Evolutionary conservation across 2,329 filamentous ascomycete species (phyloP).

Genomic region (Pleurostoma richardsiae): DNA sequence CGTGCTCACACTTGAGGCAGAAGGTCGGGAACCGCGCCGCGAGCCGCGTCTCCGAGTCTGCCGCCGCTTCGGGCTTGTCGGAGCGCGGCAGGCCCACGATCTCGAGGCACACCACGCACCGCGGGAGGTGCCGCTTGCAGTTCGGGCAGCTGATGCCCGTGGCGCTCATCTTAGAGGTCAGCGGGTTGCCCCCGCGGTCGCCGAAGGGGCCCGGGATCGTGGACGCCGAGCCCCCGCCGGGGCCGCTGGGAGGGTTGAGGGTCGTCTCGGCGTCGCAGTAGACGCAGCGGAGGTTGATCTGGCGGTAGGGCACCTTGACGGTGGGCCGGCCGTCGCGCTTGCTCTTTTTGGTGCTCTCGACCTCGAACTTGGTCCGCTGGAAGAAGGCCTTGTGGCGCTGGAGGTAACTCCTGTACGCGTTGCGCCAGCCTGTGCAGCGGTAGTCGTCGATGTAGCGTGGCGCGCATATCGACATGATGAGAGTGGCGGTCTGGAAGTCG

Average conservation of each 20-base stretch:
- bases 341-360: constrained; percentile 67
- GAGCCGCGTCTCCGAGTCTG: constrained; percentile 38
- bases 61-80: constrained; percentile 47
- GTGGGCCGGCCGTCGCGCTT: constrained; percentile 59
- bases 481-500: constrained; percentile 73
- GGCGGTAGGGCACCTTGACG: constrained; percentile 59
- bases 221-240: constrained; percentile 5
- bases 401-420: constrained; percentile 64
- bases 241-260: constrained; percentile 10
- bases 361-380: constrained; percentile 71
- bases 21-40: constrained; percentile 62
- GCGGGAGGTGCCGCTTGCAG: constrained; percentile 61
- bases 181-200: constrained; percentile 40
- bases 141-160: constrained; percentile 61
- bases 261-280: constrained; percentile 64
- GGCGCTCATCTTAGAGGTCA: constrained; percentile 49
- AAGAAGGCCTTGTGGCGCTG: constrained; percentile 71
- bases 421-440: constrained; percentile 70
- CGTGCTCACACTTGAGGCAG: constrained; percentile 64
- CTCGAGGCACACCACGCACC: constrained; percentile 64
- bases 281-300: constrained; percentile 70
- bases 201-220: constrained; percentile 11
- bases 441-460: constrained; percentile 74
- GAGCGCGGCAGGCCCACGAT: constrained; percentile 60
- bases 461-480: constrained; percentile 68